Conservation (phyloP, 371 early-diverging fungal species). For the Lichtheimia corymbifera region DNA sequence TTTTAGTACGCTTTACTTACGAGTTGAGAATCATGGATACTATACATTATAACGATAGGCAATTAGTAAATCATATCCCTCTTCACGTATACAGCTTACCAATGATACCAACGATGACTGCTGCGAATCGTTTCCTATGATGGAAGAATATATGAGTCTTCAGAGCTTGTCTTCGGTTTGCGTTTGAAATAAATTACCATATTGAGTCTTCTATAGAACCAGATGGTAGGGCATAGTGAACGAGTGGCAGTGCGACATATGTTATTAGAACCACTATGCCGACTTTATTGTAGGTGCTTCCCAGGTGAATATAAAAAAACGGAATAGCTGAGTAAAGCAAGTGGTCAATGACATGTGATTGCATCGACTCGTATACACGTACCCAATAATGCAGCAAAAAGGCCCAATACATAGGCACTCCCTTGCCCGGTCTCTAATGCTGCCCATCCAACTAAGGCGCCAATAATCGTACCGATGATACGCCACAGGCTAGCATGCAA, state of each 20-base stretch:
- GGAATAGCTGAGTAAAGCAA: conserved; percentile 32
- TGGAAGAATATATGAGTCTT: not conserved
- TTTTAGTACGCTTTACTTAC: conserved; percentile 18
- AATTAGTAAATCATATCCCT: no score
- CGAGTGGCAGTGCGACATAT: conserved; percentile 40
- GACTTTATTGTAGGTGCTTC: conserved; percentile 44
- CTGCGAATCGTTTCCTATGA: conserved; percentile 48
- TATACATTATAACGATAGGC: not conserved
- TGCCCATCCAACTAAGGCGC: conserved; percentile 52
- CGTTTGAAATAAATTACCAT: conserved; percentile 24
- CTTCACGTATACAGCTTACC: conserved; percentile 1
- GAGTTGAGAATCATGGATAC: conserved; percentile 53
- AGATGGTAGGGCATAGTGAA: conserved; percentile 31
- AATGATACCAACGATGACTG: conserved; percentile 55
- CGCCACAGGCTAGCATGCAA: conserved; percentile 55
- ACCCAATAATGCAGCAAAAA: conserved; percentile 59
- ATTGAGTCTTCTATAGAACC: conserved; percentile 35
- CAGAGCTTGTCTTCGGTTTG: not conserved
- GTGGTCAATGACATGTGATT: not conserved
- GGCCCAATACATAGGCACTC: conserved; percentile 52
- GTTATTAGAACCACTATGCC: conserved; percentile 44
- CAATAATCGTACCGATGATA: conserved; percentile 55
- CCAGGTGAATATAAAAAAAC: conserved; percentile 48
- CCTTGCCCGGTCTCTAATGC: conserved; percentile 48
- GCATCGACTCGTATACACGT: conserved; percentile 1